These are phyloP conservation scores for Epichloe sylvatica DNA, from an alignment of 2,329 filamentous ascomycete species.

Conservation along the genomic window DNA sequence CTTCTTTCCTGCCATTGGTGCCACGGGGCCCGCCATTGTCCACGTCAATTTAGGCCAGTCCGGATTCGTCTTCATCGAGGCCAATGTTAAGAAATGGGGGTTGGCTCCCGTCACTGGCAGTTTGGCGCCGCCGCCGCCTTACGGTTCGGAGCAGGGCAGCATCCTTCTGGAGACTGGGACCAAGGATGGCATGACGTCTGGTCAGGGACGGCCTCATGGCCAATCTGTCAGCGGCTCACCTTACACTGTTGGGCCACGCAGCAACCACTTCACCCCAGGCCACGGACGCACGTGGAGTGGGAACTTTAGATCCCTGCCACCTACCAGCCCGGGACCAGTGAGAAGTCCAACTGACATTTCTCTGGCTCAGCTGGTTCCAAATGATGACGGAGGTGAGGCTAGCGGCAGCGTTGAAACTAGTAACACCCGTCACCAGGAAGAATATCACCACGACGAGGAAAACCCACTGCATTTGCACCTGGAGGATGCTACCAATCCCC, in stretches of 20 bases:
- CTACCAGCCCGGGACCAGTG: conserved; percentile 76
- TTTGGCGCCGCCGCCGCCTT: conserved; percentile 85
- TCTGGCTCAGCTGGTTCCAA: conserved; percentile 65
- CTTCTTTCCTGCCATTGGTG: conserved; percentile 94
- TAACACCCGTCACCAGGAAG: conserved; percentile 12
- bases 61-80: conserved; percentile 97
- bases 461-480: conserved; percentile 27
- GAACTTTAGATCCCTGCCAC: conserved; percentile 59
- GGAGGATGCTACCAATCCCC: conserved; percentile 46
- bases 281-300: conserved; percentile 66
- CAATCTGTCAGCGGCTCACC: conserved; percentile 27
- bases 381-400: conserved; percentile 55
- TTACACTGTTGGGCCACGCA: conserved; percentile 26
- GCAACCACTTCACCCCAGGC: conserved; percentile 39
- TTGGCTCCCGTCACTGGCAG: conserved; percentile 91
- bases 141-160: conserved; percentile 92
- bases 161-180: conserved; percentile 80
- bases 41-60: conserved; percentile 98
- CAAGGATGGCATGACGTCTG: conserved; percentile 41
- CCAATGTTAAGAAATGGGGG: conserved; percentile 99
- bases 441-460: conserved; percentile 21
- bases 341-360: conserved; percentile 93
- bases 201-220: conserved; percentile 30
- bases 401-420: conserved; percentile 13
- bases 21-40: conserved; percentile 80